phyloP scores from a whole-genome alignment of 2,329 filamentous ascomycete species.

The Coleophoma crateriformis region DNA sequence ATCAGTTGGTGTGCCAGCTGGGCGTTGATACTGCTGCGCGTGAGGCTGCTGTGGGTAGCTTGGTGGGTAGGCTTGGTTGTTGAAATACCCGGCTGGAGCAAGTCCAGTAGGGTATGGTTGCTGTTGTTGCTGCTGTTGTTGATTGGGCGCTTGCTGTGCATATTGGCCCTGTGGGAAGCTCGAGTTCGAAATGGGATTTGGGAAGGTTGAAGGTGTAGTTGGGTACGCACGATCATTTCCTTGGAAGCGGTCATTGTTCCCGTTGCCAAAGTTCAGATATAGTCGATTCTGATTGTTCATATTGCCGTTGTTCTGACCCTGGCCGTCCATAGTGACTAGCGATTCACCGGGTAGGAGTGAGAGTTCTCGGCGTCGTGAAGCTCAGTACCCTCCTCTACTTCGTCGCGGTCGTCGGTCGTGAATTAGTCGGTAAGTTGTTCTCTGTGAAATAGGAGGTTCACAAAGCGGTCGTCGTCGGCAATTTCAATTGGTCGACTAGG shows the following conservation, averaged over 20 bases:
- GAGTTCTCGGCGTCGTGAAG: too few species aligned
- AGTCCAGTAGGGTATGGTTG: conserved; percentile 39
- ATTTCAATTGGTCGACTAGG: too few species aligned
- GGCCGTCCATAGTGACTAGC: neutral
- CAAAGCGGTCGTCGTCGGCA: too few species aligned
- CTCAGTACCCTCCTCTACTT: too few species aligned
- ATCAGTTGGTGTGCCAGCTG: conserved; percentile 63
- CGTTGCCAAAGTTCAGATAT: conserved; percentile 60
- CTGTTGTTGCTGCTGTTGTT: conserved; percentile 31
- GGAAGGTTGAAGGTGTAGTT: conserved; percentile 92
- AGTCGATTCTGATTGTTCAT: conserved; percentile 45
- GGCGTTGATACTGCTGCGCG: conserved; percentile 42
- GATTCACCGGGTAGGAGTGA: neutral
- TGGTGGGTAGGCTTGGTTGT: conserved; percentile 49
- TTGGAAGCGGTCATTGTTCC: conserved; percentile 51
- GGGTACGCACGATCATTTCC: conserved; percentile 63
- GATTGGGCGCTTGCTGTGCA: conserved; percentile 26
- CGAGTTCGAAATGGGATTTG: conserved; percentile 69
- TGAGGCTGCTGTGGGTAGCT: conserved; percentile 32
- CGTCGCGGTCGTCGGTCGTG: too few species aligned
- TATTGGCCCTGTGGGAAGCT: conserved; percentile 15
- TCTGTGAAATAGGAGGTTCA: too few species aligned
- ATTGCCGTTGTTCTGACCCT: conserved; percentile 18
- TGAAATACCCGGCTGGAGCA: conserved; percentile 50
- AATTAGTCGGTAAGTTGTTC: too few species aligned